phyloP scores from a whole-genome alignment of 2,329 filamentous ascomycete species.

The Boeremia exigua region DNA sequence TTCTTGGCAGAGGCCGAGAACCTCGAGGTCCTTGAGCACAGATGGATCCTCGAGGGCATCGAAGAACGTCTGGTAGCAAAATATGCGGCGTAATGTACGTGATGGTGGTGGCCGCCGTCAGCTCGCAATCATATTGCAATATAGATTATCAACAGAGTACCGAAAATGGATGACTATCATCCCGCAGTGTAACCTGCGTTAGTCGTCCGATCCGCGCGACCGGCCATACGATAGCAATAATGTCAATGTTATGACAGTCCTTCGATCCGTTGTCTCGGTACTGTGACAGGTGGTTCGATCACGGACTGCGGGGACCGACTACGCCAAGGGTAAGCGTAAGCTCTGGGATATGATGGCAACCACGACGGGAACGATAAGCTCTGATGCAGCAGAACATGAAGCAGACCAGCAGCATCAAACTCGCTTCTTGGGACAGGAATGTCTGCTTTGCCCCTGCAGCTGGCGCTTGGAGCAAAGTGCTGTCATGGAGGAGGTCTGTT shows the following conservation, averaged over 20 bases:
- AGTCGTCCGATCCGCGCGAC: slow-evolving; percentile 26
- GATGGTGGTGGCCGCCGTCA: slow-evolving; percentile 9
- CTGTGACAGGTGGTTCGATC: slow-evolving; percentile 25
- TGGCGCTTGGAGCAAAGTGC: slow-evolving; percentile 11
- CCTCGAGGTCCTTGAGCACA: slow-evolving; percentile 90
- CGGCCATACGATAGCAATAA: slow-evolving; percentile 31
- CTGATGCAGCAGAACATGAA: slow-evolving; percentile 18
- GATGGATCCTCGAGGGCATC: slow-evolving; percentile 86
- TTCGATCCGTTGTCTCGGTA: slow-evolving; percentile 31
- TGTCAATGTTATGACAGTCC: slow-evolving; percentile 33
- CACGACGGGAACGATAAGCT: slow-evolving; percentile 18
- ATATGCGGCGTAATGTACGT: slow-evolving; percentile 33
- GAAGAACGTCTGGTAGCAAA: slow-evolving; percentile 78
- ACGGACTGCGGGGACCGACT: slow-evolving; percentile 20
- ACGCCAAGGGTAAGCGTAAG: slow-evolving; percentile 18
- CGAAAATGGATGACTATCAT: slow-evolving; percentile 21
- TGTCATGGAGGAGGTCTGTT: slow-evolving; percentile 17
- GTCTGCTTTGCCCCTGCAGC: slow-evolving; percentile 9
- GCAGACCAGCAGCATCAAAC: slow-evolving; percentile 28
- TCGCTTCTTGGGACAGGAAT: not conserved
- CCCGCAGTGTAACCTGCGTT: slow-evolving; percentile 25
- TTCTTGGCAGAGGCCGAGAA: slow-evolving; percentile 95
- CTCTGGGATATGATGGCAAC: slow-evolving; percentile 10
- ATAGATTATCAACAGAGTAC: not conserved
- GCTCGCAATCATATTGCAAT: slow-evolving; percentile 1